Base-by-base conservation (phyloP, 148 eudicot genomes). In the Fagopyrum homotropicum region DNA sequence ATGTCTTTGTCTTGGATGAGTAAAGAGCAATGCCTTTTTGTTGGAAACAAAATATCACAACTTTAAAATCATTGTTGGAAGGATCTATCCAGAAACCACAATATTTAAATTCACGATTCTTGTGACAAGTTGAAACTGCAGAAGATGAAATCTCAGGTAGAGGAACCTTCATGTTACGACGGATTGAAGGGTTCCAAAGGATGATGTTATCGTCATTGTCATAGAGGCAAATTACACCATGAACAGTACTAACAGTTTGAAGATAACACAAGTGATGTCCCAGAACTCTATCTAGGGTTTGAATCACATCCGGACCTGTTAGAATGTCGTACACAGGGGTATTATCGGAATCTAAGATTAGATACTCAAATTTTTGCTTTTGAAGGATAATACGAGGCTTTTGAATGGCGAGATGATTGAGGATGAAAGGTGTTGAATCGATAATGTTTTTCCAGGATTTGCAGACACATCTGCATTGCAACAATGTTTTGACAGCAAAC, bases 171-270 rank as follows among this genome's bases (percentile, higher is more conserved):
- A 60, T 8, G 15, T 60, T 35, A 4, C 68, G 68, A 60, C 43
- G 68, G 43, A 60, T 60, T 6, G 68, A 60, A 60, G 68, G 68
- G 68, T 60, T 60, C 68, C 68, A 60, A 26, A 60, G 68, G 10
- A 60, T 22, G 43, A 60, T 35, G 68, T 22, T 22, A 10, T 3
- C 17, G 9, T 1, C 43, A 6, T 60, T 26, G 43, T 60, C 43
- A 3, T 60, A 60, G 6, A 29, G 68, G 19, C 35, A 60, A 29
- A 60, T 29, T 6, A 56, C 9, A 2, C 61, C 61, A 19, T 56
- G 61, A 56, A 5, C 29, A 1, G 26, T 56, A 56, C 26, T 5
- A 56, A 56, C 61, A 14, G 61, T 22, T 5, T 19, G 26, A 56
- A 56, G 61, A 15, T 56, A 8, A 56, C 29, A 7, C 17, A 52